Evolutionary conservation across 768 basidiomycete genomes (phyloP), one percentile per base, ranked within the genome.

Genomic region (Gloeophyllum trabeum): DNA sequence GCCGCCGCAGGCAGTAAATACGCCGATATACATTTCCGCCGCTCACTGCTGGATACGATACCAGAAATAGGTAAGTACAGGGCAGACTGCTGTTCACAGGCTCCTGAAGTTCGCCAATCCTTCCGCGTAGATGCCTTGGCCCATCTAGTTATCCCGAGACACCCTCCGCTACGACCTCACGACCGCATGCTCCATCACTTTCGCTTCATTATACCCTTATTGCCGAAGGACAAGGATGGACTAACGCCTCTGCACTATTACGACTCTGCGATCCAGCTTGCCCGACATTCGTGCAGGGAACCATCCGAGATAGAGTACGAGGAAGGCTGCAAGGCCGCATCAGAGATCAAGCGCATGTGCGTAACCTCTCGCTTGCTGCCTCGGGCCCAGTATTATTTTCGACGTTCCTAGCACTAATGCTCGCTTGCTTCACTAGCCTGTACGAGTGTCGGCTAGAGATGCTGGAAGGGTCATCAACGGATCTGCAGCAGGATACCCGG

Each of bases 181-280:
- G 69, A 70, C 3, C 78, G 84, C 48, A 80, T 88, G 80, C 65
- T 81, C 38, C 77, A 84, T 56, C 84, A 88, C 55, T 83, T 87
- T 53, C 78, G 85, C 34, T 85, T 81, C 60, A 70, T 89, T 25
- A 59, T 73, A 3, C 83, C 83, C 0, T 66, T 89, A 2, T 43
- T 76, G 58, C 32, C 63, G 54, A 61, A 57, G 43, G 76, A 82
- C 46, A 75, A 76, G 22, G 71, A 78, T 35, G 77, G 77, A n/a
- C 58, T 83, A 37, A 74, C 83, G 12, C 66, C 75, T 0, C 56
- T 88, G 43, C 81, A 86, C 56, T 80, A 80, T 51, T 88, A 83
- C 52, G 85, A 88, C 51, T 76, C 81, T 38, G 80, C 75, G 1
- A 70, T 88, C 39, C 84, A 88, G 54, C 64, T 83, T 7, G 83